Conservation (phyloP, 1,284 basidiomycete genomes). For the Erythrobasidium hasegawianum region DNA sequence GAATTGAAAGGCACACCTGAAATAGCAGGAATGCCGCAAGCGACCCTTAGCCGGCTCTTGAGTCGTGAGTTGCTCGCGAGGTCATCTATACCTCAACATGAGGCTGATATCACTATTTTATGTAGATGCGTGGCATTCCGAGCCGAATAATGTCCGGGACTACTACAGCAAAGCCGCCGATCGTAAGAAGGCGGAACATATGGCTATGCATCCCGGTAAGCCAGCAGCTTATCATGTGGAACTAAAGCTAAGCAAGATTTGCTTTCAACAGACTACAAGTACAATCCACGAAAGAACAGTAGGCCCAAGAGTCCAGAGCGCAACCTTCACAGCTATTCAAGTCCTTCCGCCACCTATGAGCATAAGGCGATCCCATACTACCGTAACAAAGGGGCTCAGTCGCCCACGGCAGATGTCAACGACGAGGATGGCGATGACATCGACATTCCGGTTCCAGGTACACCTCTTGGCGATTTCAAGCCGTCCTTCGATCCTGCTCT, state of each 20-base stretch:
- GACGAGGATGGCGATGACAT: not conserved
- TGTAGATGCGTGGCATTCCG: no score
- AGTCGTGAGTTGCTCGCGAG: not conserved
- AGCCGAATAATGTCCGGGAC: no score
- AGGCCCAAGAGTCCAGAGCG: no score
- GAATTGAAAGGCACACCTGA: not conserved
- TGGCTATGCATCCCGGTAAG: not conserved
- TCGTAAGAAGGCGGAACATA: not conserved
- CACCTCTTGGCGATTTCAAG: not conserved
- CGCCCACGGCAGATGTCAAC: no score
- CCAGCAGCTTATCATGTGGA: no score
- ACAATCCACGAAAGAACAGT: not conserved
- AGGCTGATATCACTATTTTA: no score
- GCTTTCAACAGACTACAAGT: not conserved
- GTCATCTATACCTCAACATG: no score
- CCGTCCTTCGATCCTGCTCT: not conserved
- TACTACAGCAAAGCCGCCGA: not conserved
- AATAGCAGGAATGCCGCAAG: not conserved
- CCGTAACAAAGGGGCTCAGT: no score
- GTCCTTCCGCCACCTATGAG: no score
- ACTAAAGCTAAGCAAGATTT: no score
- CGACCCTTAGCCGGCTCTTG: not conserved
- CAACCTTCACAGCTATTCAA: no score
- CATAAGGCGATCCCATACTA: no score
- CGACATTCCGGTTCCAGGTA: not conserved